Evolutionary conservation across 1,284 basidiomycete genomes (phyloP).

Genomic region (Ceratobasidium sp.): DNA sequence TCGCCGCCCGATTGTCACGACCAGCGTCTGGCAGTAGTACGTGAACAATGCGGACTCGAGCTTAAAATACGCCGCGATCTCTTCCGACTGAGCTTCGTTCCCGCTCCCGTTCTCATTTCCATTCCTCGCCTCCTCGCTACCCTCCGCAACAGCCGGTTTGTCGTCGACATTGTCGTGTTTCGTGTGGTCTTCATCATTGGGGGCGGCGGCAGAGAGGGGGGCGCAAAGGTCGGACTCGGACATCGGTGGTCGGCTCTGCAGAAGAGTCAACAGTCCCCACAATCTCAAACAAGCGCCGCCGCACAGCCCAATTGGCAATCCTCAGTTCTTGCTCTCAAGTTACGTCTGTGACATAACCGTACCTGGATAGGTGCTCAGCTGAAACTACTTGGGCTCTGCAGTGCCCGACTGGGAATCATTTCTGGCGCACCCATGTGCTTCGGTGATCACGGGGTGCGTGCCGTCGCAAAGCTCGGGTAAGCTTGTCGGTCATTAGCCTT

Average conservation of each 20-base stretch:
- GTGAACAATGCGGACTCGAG: constrained; percentile 92
- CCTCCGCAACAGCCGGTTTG: not conserved
- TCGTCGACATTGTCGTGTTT: not conserved
- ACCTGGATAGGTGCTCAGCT: not conserved
- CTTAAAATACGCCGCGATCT: constrained; percentile 91
- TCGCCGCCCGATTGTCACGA: constrained; percentile 71
- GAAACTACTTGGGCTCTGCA: not conserved
- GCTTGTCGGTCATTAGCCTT: not conserved
- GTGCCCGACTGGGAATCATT: not conserved
- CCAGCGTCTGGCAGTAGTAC: constrained; percentile 83
- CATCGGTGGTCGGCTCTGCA: constrained; percentile 19
- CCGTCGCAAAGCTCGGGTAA: constrained; percentile 24
- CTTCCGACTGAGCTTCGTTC: constrained; percentile 27
- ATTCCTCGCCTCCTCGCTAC: not conserved
- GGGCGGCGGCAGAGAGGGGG: not conserved
- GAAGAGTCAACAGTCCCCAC: constrained; percentile 4
- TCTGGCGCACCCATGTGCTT: not conserved
- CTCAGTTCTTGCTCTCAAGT: not conserved
- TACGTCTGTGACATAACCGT: not conserved
- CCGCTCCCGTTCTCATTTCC: not conserved
- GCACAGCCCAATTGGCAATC: not conserved
- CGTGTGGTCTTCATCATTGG: constrained; percentile 15
- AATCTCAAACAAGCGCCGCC: constrained; percentile 6
- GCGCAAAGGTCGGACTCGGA: constrained; percentile 20
- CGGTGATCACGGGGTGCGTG: constrained; percentile 26